These are phyloP conservation scores for Mortierella sp. DNA, from an alignment of 371 early-diverging fungal species.

Conservation along the genomic window DNA sequence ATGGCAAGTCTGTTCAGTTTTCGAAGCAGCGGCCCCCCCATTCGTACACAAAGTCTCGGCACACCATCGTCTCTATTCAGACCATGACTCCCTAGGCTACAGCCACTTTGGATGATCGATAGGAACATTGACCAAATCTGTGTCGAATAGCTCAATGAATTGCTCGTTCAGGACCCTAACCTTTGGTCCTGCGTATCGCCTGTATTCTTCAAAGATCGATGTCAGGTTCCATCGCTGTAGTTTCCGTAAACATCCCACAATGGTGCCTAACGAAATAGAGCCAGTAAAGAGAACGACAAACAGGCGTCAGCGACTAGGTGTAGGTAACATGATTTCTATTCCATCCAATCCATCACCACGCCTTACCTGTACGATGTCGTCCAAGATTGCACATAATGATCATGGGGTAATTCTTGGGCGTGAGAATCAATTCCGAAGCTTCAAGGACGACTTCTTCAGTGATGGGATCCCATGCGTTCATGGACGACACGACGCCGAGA, in stretches of 20 bases:
- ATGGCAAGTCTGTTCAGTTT: too few species aligned
- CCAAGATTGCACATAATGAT: constrained; percentile 98
- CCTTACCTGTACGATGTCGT: constrained; percentile 92
- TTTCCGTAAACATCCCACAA: constrained; percentile 96
- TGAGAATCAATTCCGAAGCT: constrained; percentile 87
- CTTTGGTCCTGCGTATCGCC: constrained; percentile 96
- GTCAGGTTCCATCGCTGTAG: constrained; percentile 97
- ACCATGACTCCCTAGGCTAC: too few species aligned
- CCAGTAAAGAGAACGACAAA: not conserved
- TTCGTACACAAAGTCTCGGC: too few species aligned
- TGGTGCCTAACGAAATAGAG: constrained; percentile 73
- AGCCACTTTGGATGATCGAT: constrained; percentile 85
- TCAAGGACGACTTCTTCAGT: constrained; percentile 96
- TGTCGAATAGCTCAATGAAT: constrained; percentile 96
- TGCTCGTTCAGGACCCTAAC: constrained; percentile 93
- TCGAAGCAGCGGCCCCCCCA: too few species aligned
- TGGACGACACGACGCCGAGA: constrained; percentile 77
- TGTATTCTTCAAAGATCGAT: constrained; percentile 97
- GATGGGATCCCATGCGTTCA: constrained; percentile 95
- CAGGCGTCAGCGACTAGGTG: not conserved
- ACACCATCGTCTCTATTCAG: too few species aligned
- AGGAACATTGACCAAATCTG: constrained; percentile 90
- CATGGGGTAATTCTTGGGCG: constrained; percentile 92
- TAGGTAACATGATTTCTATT: too few species aligned
- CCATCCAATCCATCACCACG: not conserved